Evolutionary conservation across 2,329 filamentous ascomycete species (phyloP), one percentile per base, ranked within the genome.

Genomic region (Calonectria pauciramosa): DNA sequence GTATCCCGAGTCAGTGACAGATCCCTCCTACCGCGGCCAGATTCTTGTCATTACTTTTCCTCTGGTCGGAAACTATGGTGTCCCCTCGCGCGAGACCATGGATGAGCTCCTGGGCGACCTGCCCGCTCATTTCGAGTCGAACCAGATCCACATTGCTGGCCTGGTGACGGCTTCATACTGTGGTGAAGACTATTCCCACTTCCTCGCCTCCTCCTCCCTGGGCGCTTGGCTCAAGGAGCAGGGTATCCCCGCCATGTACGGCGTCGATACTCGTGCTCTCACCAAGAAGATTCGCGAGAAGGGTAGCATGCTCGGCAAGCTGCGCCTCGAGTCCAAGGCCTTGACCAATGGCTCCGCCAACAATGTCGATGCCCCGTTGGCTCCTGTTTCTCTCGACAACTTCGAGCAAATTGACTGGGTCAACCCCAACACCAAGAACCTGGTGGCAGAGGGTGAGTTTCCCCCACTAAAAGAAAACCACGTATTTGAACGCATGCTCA

Each of bases 41-140:
- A 98, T 99, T 81, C 91, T 99, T 81, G 96, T 99, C 86, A 93
- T 99, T 82, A 99, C 96, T 69, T 98, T 98, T 86, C 97, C 96
- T 73, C 90, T 99, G 49, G 94, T 98, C 74, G 96, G 96, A 85
- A 99, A 99, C 90, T 99, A 99, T 88, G 96, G 96, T 85, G 97
- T 99, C 34, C 97, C 97, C 69, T 95, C 95, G 64, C 91, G 96
- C 80, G 94, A 98, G 77, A 91, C 93, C 69, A 90, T 95, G 87
- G 96, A 99, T 85, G 92, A 95, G 83, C 90, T 99, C 70, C 91
- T 98, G 66, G 91, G 93, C 82, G 94, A 96, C 82, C 90, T 99
- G 71, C 96, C 96, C 38, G 96, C 95, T 77, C 91, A 99, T 87
- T 99, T 99, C 84, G 97, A 99, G 87, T 94, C 96, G 51, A 93